A percentile compares a stretch with the other conserved stretches of the same genome.
Conservation (phyloP, 2,329 filamentous ascomycete genomes). For the Trichothecium sympodiale region DNA sequence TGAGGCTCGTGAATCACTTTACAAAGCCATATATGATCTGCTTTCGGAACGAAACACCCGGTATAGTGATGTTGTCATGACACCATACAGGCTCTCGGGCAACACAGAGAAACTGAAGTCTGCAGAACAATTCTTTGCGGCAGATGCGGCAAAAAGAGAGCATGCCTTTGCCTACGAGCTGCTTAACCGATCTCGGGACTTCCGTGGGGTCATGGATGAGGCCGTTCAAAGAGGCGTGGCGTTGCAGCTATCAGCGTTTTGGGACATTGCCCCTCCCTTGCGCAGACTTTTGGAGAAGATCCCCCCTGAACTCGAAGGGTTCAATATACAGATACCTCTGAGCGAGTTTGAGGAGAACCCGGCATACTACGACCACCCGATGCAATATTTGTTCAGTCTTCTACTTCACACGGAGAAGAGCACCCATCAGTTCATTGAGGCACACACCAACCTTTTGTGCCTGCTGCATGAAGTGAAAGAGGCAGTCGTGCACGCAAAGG, state of each 20-base stretch:
- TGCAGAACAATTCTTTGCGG: conserved; percentile 70
- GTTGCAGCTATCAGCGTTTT: conserved; percentile 85
- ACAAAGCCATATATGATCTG: conserved; percentile 77
- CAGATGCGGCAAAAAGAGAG: conserved; percentile 64
- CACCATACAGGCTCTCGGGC: conserved; percentile 64
- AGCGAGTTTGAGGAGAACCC: conserved; percentile 81
- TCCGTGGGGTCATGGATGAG: conserved; percentile 68
- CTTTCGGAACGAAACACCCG: conserved; percentile 76
- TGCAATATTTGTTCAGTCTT: conserved; percentile 84
- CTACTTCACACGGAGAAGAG: conserved; percentile 83
- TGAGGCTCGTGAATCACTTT: conserved; percentile 78
- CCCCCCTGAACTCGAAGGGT: conserved; percentile 45
- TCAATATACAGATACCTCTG: conserved; percentile 66
- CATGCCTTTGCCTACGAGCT: conserved; percentile 61
- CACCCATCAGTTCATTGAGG: conserved; percentile 94
- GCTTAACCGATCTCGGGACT: conserved; percentile 61
- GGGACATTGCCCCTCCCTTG: conserved; percentile 89
- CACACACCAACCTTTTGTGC: conserved; percentile 82
- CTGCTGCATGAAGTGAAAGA: conserved; percentile 84
- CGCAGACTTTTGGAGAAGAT: conserved; percentile 70
- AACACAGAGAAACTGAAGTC: conserved; percentile 71
- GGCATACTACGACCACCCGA: conserved; percentile 64
- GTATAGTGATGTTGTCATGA: conserved; percentile 73
- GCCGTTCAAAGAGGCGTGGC: conserved; percentile 85
- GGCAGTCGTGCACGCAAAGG: conserved; percentile 59